Percentiles rank a stretch among this genome's conserved stretches.
These are phyloP conservation scores for Fusarium sp. DNA, from an alignment of 2,329 filamentous ascomycete species.

Conservation along the genomic window DNA sequence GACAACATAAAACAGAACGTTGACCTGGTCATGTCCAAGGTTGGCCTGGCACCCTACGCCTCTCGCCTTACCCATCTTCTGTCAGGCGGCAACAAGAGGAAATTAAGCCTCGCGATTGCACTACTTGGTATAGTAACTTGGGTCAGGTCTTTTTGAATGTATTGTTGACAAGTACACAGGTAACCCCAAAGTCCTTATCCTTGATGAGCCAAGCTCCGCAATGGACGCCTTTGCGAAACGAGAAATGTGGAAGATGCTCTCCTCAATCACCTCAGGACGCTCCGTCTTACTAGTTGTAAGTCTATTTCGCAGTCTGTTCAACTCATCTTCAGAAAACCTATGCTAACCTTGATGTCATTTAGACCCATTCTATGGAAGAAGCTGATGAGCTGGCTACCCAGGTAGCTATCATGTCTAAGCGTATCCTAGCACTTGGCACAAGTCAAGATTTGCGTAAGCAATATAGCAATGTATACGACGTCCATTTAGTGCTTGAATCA, in stretches of 20 bases:
- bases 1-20: conserved; percentile 79
- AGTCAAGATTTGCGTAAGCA: conserved; percentile 68
- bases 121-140: conserved; percentile 74
- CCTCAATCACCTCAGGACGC: conserved; percentile 76
- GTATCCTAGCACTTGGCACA: conserved; percentile 72
- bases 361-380: conserved; percentile 90
- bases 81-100: conserved; percentile 88
- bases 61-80: conserved; percentile 80
- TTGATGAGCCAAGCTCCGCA: conserved; percentile 86
- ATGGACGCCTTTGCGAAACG: conserved; percentile 90
- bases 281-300: conserved; percentile 74
- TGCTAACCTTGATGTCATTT: neutral
- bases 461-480: conserved; percentile 73
- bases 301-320: neutral
- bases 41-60: conserved; percentile 77
- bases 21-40: conserved; percentile 76
- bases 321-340: neutral
- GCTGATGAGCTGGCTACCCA: conserved; percentile 84
- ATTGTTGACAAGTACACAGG: neutral
- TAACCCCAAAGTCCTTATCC: conserved; percentile 77
- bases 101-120: conserved; percentile 85
- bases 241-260: conserved; percentile 87
- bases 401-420: conserved; percentile 58
- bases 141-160: neutral
- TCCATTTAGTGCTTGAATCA: conserved; percentile 70